phyloP scores from a whole-genome alignment of 2,329 filamentous ascomycete species.

The Colletotrichum sp. region DNA sequence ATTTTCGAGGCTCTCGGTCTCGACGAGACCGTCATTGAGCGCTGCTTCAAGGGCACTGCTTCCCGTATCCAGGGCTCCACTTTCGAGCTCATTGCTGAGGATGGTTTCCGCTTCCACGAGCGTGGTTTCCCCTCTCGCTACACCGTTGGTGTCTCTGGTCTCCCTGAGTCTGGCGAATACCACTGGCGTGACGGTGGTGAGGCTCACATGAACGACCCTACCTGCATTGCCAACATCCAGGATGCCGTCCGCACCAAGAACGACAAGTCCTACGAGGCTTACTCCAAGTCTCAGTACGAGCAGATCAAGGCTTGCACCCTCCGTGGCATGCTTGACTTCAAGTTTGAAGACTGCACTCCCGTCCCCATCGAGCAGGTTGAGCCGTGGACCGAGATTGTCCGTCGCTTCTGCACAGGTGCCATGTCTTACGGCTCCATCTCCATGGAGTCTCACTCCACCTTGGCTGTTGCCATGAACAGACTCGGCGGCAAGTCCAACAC shows the following conservation, averaged over 20 bases:
- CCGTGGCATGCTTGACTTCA: conserved; percentile 92
- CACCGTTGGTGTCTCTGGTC: conserved; percentile 77
- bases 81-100: conserved; percentile 91
- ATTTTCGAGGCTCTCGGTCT: conserved; percentile 97
- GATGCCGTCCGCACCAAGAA: conserved; percentile 97
- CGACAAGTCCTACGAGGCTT: conserved; percentile 97
- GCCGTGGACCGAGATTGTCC: conserved; percentile 97
- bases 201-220: conserved; percentile 92
- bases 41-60: conserved; percentile 93
- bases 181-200: conserved; percentile 98
- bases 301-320: conserved; percentile 97
- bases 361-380: conserved; percentile 97
- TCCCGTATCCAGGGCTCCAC: conserved; percentile 94
- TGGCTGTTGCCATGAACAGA: conserved; percentile 96
- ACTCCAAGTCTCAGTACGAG: conserved; percentile 91
- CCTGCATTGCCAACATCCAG: conserved; percentile 94
- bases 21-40: conserved; percentile 89
- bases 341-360: conserved; percentile 83
- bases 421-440: conserved; percentile 99
- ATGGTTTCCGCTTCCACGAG: conserved; percentile 94
- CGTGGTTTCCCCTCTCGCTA: conserved; percentile 85
- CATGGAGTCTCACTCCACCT: conserved; percentile 96
- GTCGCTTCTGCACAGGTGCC: conserved; percentile 93
- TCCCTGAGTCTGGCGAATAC: conserved; percentile 94
- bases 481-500: conserved; percentile 97